Evolutionary conservation across 805 yeast species (phyloP).

Genomic region (Lipomyces mesembrius): DNA sequence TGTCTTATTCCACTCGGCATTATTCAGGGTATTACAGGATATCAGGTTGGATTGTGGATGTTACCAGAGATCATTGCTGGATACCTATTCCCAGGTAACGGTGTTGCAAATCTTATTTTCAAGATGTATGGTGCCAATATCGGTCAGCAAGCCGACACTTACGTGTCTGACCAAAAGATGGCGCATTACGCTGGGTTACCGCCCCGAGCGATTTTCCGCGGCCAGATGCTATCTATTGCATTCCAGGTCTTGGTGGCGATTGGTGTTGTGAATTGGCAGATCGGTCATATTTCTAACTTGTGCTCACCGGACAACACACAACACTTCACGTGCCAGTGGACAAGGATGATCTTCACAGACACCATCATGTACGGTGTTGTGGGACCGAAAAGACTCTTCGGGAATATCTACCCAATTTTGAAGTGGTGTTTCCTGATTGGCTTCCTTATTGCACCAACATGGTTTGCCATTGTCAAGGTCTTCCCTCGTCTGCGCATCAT

Average conservation of each 20-base stretch:
- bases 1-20: slow-evolving; percentile 66
- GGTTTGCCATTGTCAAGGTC: background rate
- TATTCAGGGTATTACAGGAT: slow-evolving; percentile 55
- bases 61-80: slow-evolving; percentile 70
- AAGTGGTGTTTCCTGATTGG: slow-evolving; percentile 67
- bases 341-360: slow-evolving; percentile 57
- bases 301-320: slow-evolving; percentile 51
- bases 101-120: slow-evolving; percentile 66
- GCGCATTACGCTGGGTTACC: slow-evolving; percentile 70
- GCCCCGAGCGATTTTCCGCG: slow-evolving; percentile 63
- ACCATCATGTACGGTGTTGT: slow-evolving; percentile 67
- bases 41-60: slow-evolving; percentile 43
- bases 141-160: slow-evolving; percentile 66
- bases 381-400: slow-evolving; percentile 66
- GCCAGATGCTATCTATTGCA: slow-evolving; percentile 53
- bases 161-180: slow-evolving; percentile 61
- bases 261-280: slow-evolving; percentile 52
- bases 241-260: slow-evolving; percentile 53
- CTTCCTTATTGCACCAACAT: slow-evolving; percentile 44
- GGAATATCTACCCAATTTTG: slow-evolving; percentile 57
- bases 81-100: slow-evolving; percentile 63
- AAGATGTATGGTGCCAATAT: slow-evolving; percentile 55
- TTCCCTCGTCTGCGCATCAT: slow-evolving; percentile 12
- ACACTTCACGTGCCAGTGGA: slow-evolving; percentile 54
- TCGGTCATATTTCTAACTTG: slow-evolving; percentile 48